A percentile compares a stretch with the other conserved stretches of the same genome.
Conservation (phyloP, 176 grass and related monocot genomes). For the Elymus sibiricus region DNA sequence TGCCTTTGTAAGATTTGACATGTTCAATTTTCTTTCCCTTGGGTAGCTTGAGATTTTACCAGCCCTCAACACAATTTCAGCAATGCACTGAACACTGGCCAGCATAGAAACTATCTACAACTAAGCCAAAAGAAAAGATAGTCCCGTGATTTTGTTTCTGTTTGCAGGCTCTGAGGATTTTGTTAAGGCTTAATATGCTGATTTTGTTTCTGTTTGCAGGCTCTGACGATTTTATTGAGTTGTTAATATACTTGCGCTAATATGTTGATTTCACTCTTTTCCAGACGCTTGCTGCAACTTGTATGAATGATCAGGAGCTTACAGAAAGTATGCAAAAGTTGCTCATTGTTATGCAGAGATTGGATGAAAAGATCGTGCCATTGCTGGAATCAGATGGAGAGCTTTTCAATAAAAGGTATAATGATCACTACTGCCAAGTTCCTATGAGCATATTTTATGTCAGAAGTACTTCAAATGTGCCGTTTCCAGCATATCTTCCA, state of each 20-base stretch:
- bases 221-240: neutral
- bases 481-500: neutral
- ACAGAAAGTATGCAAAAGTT: constrained; percentile 92
- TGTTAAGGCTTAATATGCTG: neutral
- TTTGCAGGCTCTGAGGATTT: neutral
- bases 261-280: constrained; percentile 22
- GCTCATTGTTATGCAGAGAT: constrained; percentile 92
- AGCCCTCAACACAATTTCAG: constrained; percentile 2
- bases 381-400: constrained; percentile 92
- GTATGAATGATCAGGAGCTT: constrained; percentile 87
- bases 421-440: neutral
- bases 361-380: constrained; percentile 86
- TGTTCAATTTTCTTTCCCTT: neutral
- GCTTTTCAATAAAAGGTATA: constrained; percentile 93
- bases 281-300: constrained; percentile 80
- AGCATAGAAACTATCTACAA: neutral
- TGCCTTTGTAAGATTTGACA: constrained; percentile 18
- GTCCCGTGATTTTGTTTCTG: constrained; percentile 10
- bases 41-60: neutral
- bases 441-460: constrained; percentile 15
- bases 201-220: neutral
- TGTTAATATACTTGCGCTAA: neutral
- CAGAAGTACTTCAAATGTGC: neutral
- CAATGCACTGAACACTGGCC: neutral
- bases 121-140: constrained; percentile 19